These are phyloP conservation scores for Penicillium arizonense DNA, from an alignment of 495 filamentous ascomycete species.

Conservation along the genomic window DNA sequence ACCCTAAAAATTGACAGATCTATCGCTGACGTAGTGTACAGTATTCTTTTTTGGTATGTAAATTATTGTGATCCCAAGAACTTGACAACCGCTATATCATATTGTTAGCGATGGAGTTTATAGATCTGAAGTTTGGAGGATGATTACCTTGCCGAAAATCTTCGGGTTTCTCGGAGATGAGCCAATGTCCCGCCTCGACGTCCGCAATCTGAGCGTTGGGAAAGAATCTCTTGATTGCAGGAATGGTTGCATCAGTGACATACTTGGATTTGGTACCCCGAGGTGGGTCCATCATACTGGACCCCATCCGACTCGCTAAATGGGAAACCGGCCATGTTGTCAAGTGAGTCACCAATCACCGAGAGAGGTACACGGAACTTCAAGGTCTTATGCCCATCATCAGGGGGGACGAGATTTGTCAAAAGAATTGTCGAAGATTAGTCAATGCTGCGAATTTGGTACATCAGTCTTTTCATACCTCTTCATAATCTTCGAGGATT, in stretches of 20 bases:
- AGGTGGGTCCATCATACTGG: slow-evolving; percentile 74
- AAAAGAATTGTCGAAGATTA: slow-evolving; percentile 81
- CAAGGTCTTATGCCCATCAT: slow-evolving; percentile 38
- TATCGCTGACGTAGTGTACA: no score
- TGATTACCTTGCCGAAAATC: slow-evolving; percentile 78
- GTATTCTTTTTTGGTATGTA: no score
- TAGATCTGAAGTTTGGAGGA: no score
- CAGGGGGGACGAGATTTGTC: slow-evolving; percentile 69
- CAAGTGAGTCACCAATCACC: slow-evolving; percentile 54
- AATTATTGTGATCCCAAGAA: no score
- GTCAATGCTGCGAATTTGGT: no score
- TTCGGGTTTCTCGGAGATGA: slow-evolving; percentile 90
- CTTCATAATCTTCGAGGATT: slow-evolving; percentile 76
- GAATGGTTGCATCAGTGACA: slow-evolving; percentile 80
- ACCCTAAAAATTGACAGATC: no score
- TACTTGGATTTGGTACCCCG: slow-evolving; percentile 82
- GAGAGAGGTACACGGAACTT: slow-evolving; percentile 61
- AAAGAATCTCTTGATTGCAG: slow-evolving; percentile 86
- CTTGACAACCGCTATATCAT: no score
- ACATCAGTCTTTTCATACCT: no score
- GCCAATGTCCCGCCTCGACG: slow-evolving; percentile 89
- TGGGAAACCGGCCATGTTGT: slow-evolving; percentile 78
- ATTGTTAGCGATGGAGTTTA: no score
- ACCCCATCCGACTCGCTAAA: slow-evolving; percentile 54
- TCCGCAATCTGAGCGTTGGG: slow-evolving; percentile 76